These are phyloP conservation scores for Helianthus tuberosus DNA, from an alignment of 129 eudicot genomes.

Conservation along the genomic window DNA sequence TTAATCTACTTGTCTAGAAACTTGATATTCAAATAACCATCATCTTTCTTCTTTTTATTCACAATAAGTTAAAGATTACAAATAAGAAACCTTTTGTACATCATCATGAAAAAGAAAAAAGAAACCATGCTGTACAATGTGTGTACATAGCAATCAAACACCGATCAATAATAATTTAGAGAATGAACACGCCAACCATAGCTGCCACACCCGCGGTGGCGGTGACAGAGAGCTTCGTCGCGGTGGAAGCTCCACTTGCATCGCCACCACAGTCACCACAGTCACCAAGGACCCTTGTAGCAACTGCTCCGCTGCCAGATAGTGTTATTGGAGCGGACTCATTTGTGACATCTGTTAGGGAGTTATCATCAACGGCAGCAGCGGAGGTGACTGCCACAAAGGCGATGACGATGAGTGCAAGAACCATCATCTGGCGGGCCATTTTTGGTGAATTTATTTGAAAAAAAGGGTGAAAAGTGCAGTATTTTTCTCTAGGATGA, in stretches of 20 bases:
- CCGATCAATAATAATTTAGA: constrained; percentile 1
- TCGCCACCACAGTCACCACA: background rate
- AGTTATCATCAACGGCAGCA: constrained; percentile 18
- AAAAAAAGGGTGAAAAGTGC: constrained; percentile 2
- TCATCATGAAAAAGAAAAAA: background rate
- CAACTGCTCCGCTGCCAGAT: constrained; percentile 8
- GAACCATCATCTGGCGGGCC: constrained; percentile 32
- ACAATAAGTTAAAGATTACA: background rate
- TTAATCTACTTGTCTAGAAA: no score
- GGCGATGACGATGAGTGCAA: constrained; percentile 46
- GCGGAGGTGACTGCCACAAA: constrained; percentile 38
- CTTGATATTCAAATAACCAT: no score
- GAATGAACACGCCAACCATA: constrained; percentile 5
- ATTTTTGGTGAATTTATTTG: constrained; percentile 24
- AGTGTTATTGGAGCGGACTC: background rate
- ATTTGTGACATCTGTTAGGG: background rate
- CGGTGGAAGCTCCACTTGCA: constrained; percentile 4
- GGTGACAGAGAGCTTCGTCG: background rate
- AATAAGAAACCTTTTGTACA: constrained; percentile 11
- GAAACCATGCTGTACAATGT: background rate
- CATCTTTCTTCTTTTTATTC: background rate
- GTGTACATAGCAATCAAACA: constrained; percentile 12
- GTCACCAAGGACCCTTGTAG: constrained; percentile 2
- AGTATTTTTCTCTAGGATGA: constrained; percentile 30
- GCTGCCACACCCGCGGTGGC: constrained; percentile 12